Conservation (phyloP, 441 rosid genomes). For the Lepidium campestre region DNA sequence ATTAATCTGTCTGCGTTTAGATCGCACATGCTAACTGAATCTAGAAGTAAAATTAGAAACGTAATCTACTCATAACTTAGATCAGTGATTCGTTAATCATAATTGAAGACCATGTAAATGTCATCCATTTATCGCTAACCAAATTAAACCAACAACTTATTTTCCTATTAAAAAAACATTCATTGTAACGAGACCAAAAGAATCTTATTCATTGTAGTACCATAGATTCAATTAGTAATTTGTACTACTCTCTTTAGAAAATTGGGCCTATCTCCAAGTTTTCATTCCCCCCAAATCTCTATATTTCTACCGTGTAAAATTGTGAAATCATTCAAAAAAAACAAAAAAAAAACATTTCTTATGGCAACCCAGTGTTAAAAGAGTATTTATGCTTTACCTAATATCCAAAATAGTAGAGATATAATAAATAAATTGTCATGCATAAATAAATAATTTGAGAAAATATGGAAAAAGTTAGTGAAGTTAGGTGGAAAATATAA, state of each 20-base stretch:
- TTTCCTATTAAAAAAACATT: not conserved
- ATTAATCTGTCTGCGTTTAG: not conserved
- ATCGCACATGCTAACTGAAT: not conserved
- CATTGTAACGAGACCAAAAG: not conserved
- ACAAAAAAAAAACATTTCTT: too few relatives aligned
- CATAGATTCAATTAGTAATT: not conserved
- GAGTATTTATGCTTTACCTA: too few relatives aligned
- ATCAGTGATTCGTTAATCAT: not conserved
- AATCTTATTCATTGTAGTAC: not conserved
- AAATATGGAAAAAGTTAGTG: slow-evolving; percentile 11
- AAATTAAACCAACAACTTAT: not conserved
- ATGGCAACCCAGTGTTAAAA: too few relatives aligned
- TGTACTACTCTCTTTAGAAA: not conserved
- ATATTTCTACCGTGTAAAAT: not conserved
- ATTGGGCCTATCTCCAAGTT: not conserved
- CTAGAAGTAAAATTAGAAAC: not conserved
- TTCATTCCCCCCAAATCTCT: not conserved
- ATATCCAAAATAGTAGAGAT: slow-evolving; percentile 7
- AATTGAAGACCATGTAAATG: not conserved
- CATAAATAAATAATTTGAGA: not conserved
- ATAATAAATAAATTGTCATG: not conserved
- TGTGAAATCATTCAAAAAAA: too few relatives aligned
- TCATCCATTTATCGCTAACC: not conserved
- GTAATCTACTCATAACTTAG: not conserved
- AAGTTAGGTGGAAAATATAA: slow-evolving; percentile 14